phyloP scores from a whole-genome alignment of 2,329 filamentous ascomycete genomes.

The Geosmithia flava region DNA sequence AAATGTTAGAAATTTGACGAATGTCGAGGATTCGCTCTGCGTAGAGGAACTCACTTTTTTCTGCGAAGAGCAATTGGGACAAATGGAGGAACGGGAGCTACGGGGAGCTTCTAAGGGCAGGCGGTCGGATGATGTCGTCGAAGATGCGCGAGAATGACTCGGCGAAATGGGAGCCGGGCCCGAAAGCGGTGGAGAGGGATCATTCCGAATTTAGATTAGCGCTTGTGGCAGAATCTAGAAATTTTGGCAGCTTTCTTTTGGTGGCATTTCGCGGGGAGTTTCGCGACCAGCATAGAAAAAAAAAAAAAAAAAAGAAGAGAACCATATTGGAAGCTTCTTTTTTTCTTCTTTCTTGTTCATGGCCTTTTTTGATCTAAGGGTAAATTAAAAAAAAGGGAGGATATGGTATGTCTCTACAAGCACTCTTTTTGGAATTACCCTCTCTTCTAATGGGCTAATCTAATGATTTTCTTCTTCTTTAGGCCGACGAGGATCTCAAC shows the following conservation, averaged over 20 bases:
- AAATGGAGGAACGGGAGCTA: slow-evolving; percentile 10
- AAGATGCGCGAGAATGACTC: slow-evolving; percentile 22
- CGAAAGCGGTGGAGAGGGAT: slow-evolving; percentile 29
- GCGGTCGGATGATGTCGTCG: slow-evolving; percentile 18
- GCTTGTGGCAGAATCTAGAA: slow-evolving; percentile 31
- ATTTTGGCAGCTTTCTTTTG: slow-evolving; percentile 18
- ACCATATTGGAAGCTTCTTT: no score
- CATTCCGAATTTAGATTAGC: slow-evolving; percentile 10
- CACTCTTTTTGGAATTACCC: neutral
- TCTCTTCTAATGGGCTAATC: neutral
- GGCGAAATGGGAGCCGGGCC: slow-evolving; percentile 19
- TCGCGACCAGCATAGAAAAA: neutral
- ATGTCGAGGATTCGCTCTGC: neutral
- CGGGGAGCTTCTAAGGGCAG: slow-evolving; percentile 12
- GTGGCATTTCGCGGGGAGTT: slow-evolving; percentile 4
- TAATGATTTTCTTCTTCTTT: neutral
- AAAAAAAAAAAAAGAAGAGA: no score
- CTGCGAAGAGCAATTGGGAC: neutral
- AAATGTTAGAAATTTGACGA: neutral
- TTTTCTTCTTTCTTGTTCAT: neutral
- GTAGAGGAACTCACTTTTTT: neutral
- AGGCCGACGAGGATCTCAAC: slow-evolving; percentile 29
- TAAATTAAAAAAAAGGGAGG: neutral
- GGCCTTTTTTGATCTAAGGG: neutral
- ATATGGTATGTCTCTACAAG: neutral